A percentile compares a stretch with the other conserved stretches of the same genome.
Evolutionary conservation across 1,139 yeast genomes (phyloP).

Genomic region (Sugiyamaella japonica): DNA sequence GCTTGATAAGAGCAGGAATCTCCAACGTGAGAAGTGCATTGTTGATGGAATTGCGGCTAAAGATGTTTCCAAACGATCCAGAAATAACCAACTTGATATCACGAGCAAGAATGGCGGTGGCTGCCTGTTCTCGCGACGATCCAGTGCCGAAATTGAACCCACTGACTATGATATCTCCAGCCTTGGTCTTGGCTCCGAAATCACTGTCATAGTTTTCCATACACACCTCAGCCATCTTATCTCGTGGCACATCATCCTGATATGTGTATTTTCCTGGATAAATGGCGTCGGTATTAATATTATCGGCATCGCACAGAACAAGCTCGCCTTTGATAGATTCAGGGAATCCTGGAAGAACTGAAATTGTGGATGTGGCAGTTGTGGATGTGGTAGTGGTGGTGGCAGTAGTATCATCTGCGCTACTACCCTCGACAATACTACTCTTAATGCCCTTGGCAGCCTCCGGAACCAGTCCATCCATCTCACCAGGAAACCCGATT

Average conservation of each 20-base stretch:
- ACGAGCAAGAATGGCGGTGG: slow-evolving; percentile 91
- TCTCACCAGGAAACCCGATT: slow-evolving; percentile 90
- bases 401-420: slow-evolving; percentile 35
- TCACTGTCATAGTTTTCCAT: slow-evolving; percentile 98
- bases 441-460: slow-evolving; percentile 50
- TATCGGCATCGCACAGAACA: slow-evolving; percentile 94
- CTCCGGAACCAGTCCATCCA: slow-evolving; percentile 53
- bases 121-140: slow-evolving; percentile 99
- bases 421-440: slow-evolving; percentile 43
- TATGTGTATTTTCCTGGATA: slow-evolving; percentile 99
- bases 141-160: slow-evolving; percentile 99
- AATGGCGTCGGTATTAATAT: slow-evolving; percentile 96
- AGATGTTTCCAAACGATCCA: slow-evolving; percentile 96
- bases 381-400: slow-evolving; percentile 38
- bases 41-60: slow-evolving; percentile 92
- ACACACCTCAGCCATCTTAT: slow-evolving; percentile 97
- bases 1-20: slow-evolving; percentile 79
- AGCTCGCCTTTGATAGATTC: slow-evolving; percentile 84
- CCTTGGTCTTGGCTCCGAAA: slow-evolving; percentile 72
- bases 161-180: slow-evolving; percentile 86
- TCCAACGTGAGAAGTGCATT: slow-evolving; percentile 92
- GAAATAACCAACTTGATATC: slow-evolving; percentile 92
- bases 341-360: slow-evolving; percentile 88
- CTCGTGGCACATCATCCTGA: slow-evolving; percentile 93
- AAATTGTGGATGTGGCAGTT: slow-evolving; percentile 50